Base-by-base conservation (phyloP, 805 yeast genomes). In the Candida suzukii region DNA sequence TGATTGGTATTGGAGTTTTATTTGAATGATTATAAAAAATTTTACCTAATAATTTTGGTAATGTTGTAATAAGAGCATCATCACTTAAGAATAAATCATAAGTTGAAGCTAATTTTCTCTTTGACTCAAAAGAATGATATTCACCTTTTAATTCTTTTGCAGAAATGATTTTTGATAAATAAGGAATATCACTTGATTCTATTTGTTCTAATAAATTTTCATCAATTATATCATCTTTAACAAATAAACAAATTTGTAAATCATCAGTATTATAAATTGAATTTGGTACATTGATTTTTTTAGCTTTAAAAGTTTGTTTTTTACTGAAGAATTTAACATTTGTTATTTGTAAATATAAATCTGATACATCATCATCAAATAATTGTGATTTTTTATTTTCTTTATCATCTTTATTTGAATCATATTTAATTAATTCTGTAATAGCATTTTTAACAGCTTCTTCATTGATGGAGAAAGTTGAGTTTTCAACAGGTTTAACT, bases 1-100 rank as follows among this genome's bases (percentile, higher is more conserved):
- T 70, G 41, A 87, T 66, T 18, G 90, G 80, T 31, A 83, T 60
- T 40, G 95, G 95, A 33, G 78, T 64, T 57, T 85, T 86, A 18
- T 71, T 63, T 30, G 61, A 55, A 30, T 73, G 63, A 38, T 70
- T 70, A 58, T 78, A 84, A 57, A 88, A 93, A 3, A 76, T 69
- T 64, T 86, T 85, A 42, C 97, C 96, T 48, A 93, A 67, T 29
- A 85, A 64, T 52, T 80, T 78, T 37, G 99, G 99, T 63, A 93
- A 71, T 45, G 85, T 69, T 24, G 88, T 78, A 41, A 88, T 70
- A 36, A 91, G 68, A 29, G 82, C 80, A 47, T 88, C 96, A 64
- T 93, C 99, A 40, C 87, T 81, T 34, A 93, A 58, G 61, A 93
- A 86, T 46, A 88, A 49, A 53, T 88, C 95, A 57, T 76, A 85